A percentile compares a stretch with the other conserved stretches of the same genome.
Conservation (phyloP, 2,329 filamentous ascomycete species). For the Stachybotrys chlorohalonatus region DNA sequence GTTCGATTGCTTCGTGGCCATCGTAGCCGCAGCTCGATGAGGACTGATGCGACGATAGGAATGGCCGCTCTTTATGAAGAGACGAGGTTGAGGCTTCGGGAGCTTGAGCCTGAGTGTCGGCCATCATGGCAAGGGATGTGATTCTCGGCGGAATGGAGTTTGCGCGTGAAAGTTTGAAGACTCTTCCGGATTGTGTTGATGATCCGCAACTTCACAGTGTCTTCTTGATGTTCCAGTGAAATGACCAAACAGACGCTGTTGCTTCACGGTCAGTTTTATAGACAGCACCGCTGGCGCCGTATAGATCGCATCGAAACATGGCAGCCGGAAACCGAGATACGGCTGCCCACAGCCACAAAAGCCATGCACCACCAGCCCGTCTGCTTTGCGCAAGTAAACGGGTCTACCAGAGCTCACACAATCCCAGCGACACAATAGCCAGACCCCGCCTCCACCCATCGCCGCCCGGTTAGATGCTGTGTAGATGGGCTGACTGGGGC, state of each 20-base stretch:
- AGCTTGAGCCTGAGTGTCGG: too few relatives aligned
- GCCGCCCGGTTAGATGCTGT: not conserved
- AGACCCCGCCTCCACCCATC: not conserved
- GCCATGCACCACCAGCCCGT: too few relatives aligned
- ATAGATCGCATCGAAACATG: not conserved
- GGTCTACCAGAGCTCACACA: too few relatives aligned
- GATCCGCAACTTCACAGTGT: too few relatives aligned
- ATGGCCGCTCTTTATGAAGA: not conserved
- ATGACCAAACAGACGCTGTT: too few relatives aligned
- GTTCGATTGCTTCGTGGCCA: slow-evolving; percentile 10
- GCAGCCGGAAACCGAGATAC: not conserved
- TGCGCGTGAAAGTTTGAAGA: too few relatives aligned
- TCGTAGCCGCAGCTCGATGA: not conserved
- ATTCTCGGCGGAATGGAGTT: too few relatives aligned
- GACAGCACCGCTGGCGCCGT: not conserved
- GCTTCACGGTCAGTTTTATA: too few relatives aligned
- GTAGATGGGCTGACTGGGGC: not conserved
- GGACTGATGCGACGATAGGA: not conserved
- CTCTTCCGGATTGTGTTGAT: too few relatives aligned
- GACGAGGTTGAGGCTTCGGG: not conserved
- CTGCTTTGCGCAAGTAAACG: not conserved
- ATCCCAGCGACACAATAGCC: too few relatives aligned
- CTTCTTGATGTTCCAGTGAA: too few relatives aligned
- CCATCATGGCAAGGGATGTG: too few relatives aligned
- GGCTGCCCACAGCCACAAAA: not conserved